Base-by-base conservation (phyloP, 768 basidiomycete genomes). In the Tylopilus rubrobrunneus region DNA sequence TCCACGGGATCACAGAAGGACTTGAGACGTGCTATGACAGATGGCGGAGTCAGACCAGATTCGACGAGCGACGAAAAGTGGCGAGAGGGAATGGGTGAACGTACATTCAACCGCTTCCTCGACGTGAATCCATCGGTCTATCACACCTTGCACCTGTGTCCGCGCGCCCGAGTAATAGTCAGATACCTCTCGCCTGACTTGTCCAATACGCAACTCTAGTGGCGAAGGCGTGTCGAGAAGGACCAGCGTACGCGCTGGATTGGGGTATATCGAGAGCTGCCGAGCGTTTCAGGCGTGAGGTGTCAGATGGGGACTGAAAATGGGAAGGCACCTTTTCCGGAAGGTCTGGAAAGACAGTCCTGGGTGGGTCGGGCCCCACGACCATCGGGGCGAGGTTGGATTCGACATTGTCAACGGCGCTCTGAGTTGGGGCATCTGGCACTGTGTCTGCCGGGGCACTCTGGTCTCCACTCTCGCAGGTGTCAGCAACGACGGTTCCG, bases 241-340 rank as follows among this genome's bases (percentile, higher is more conserved):
- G 23, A 89, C 61, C 37, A 92, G 71, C 12, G 87, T 84, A 7
- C 79, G 72, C 11, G 78, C 77, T 2, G 81, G 76, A 6, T 68
- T 62, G 2, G 89, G 80, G 74, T 98, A 97, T 73, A 98, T 90
- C 27, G 92, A 82, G 48, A 88, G 82, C 94, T 98, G 11, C n/a
- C 7, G 8, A 15, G 40, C 9, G 3, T 4, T 6, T 12, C 5
- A 5, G 1, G 4, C 7, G 7, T 31, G 7, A 31, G 7, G 45
- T 25, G 15, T 11, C 3, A 28, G 15, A 36, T 21, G 34, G 2
- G 11, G 33, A 34, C 11, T 3, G 33, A 29, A 29, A 27, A 39
- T 0, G n/a, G 8, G 39, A 2, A 14, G n/a, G 34, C 41, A 68
- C 66, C 58, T 68, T 67, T 51, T 66, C 66, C 6, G 66, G 61